Evolutionary conservation across 176 grass and related monocot species (phyloP), one percentile per base, ranked within the genome.

Genomic region (Aegilops longissima): DNA sequence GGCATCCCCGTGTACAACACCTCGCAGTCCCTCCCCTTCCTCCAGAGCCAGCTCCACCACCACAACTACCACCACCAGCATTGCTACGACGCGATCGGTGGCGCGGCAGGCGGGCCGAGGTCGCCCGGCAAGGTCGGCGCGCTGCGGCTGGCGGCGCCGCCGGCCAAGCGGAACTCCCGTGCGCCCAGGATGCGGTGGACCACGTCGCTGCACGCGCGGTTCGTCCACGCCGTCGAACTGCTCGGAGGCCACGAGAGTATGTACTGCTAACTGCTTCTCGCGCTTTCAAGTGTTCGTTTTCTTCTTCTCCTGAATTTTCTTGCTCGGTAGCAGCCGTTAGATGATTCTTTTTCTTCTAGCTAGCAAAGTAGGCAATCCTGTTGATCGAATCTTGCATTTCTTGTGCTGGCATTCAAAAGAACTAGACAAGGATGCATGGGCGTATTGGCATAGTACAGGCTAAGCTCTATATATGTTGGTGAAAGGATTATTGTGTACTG

Each of bases 101-200:
- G 36, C 61, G 59, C 56, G 42, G 34, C 67, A 4, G 49, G 25
- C 36, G 74, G 87, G 67, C 84, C 92, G 64, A 88, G 90, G 81
- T 86, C 80, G 11, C 82, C 81, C 6, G 82, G 31, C 77, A 90
- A 82, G 71, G 33, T 82, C 4, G 88, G 82, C 17, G 85, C 70
- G 70, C 90, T 91, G 79, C 91, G 93, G 31, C 80, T 95, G 49
- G 56, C 89, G 12, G 73, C 82, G 31, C 49, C 88, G 20, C 91
- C 93, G 23, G 86, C 70, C 16, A 98, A 92, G 82, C 61, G 91
- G 31, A 87, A 74, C 24, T 29, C 74, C 34, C 87, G 96, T 0
- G 90, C 96, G 12, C 95, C 93, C n/a, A 86, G 96, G 86, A 98
- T 98, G 93, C 74, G 96, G 82, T 98, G 96, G 96, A 98, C 96